phyloP scores from a whole-genome alignment of 495 filamentous ascomycete genomes.

The Aspergillus panamensis region DNA sequence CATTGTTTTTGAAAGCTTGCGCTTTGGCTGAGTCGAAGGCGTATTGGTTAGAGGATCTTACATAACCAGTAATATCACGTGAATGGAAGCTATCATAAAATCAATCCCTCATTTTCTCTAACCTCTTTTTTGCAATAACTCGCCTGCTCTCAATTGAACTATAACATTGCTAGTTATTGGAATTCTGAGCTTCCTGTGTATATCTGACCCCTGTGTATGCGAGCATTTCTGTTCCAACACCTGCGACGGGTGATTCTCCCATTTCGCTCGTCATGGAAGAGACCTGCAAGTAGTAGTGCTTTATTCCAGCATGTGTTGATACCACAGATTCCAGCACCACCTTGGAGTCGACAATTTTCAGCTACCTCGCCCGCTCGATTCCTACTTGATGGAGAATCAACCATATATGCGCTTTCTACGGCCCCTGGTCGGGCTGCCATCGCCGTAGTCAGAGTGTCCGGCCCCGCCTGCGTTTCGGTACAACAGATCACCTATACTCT shows the following conservation, averaged over 20 bases:
- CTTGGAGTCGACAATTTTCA: conserved; percentile 27
- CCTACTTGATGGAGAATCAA: conserved; percentile 45
- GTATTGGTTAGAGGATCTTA: too few species aligned
- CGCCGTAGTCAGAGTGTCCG: conserved; percentile 85
- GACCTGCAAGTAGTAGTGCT: conserved; percentile 10
- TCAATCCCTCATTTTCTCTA: too few species aligned
- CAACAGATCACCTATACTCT: conserved; percentile 2
- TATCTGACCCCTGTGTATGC: conserved; percentile 30
- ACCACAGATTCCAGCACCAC: not conserved
- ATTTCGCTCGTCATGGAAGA: conserved; percentile 27
- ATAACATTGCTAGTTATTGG: too few species aligned
- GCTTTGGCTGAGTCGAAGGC: too few species aligned
- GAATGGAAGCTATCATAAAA: too few species aligned
- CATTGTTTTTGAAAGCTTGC: too few species aligned
- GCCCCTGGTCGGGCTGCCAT: conserved; percentile 84
- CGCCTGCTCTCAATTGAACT: too few species aligned
- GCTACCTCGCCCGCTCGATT: conserved; percentile 15
- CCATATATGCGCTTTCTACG: conserved; percentile 92
- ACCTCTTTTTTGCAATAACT: too few species aligned
- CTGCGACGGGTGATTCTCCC: conserved; percentile 28
- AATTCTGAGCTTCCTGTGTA: too few species aligned
- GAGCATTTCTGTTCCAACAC: conserved; percentile 21
- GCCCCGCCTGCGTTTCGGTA: conserved; percentile 68
- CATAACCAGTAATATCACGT: too few species aligned
- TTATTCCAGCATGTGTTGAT: conserved; percentile 16